A percentile compares a stretch with the other conserved stretches of the same genome.
These are phyloP conservation scores for Lasiodiplodia gonubiensis DNA, from an alignment of 2,329 filamentous ascomycete genomes.

Conservation along the genomic window DNA sequence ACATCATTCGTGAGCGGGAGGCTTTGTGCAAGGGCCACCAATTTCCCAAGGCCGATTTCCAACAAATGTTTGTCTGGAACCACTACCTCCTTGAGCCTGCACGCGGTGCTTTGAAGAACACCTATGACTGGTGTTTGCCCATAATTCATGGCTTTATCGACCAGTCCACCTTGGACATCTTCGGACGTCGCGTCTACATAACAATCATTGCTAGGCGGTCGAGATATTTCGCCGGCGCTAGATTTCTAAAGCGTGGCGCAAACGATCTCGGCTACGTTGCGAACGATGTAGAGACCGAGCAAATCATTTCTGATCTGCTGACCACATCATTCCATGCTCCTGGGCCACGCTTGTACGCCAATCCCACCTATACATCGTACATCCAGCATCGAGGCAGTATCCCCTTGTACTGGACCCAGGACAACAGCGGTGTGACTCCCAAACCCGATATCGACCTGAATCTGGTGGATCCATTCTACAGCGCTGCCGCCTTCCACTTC, in stretches of 20 bases:
- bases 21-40: conserved; percentile 69
- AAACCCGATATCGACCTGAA: conserved; percentile 97
- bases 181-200: conserved; percentile 87
- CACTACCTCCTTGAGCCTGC: conserved; percentile 84
- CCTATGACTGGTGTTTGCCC: conserved; percentile 94
- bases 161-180: conserved; percentile 76
- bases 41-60: conserved; percentile 70
- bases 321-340: conserved; percentile 96
- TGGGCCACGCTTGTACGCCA: conserved; percentile 82
- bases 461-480: conserved; percentile 94
- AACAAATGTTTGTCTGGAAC: conserved; percentile 99
- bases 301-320: conserved; percentile 92
- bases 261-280: conserved; percentile 96
- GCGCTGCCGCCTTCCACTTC: conserved; percentile 90
- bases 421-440: conserved; percentile 90
- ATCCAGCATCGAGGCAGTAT: conserved; percentile 97
- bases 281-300: conserved; percentile 98
- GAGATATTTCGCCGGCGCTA: conserved; percentile 89
- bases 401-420: conserved; percentile 95
- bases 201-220: conserved; percentile 93
- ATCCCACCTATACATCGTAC: conserved; percentile 92
- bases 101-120: conserved; percentile 70
- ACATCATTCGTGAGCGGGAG: conserved; percentile 80
- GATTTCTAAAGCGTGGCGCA: conserved; percentile 91
- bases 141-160: conserved; percentile 97